Evolutionary conservation across 768 basidiomycete species (phyloP), one percentile per base, ranked within the genome.

Genomic region (Leucocoprinus birnbaumii): DNA sequence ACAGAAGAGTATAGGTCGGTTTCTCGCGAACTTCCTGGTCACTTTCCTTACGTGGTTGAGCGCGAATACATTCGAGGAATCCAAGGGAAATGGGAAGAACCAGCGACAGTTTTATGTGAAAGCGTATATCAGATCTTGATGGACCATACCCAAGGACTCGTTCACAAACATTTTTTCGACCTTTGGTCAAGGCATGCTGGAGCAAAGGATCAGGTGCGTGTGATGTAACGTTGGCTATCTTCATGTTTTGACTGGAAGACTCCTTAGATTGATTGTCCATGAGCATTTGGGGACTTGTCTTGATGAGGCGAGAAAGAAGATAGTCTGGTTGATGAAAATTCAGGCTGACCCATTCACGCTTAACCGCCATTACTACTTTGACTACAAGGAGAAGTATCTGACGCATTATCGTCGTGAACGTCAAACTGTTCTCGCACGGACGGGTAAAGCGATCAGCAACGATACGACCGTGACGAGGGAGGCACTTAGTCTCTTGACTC

Each of bases 1-100:
- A 6, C 42, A 27, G 1, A 82, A 81, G 0, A 73, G 76, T 0
- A 82, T 0, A 91, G 89, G 19, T 80, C 88, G 1, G 77, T 84
- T 3, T 85, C 87, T 0, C 80, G 89, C 1, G 87, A 90, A 60
- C 75, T 90, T 0, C 87, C 87, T 0, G 84, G 80, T 13, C 77
- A 79, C 56, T 86, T 82, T 56, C 87, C 87, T 0, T 89, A 84
- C 56, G 70, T 83, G 0, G 83, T 89, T 0, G 80, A 83, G 46
- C 65, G 73, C 9, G 62, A 65, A 0, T 85, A 79, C 56, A 85
- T 90, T 49, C 51, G 61, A 2, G 54, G 65, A 0, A 64, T 83
- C 31, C 73, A 79, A 3, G 34, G 60, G 13, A 61, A 78, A 46
- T 89, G 87, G 88, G 46, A 53, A 0, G 41, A 38, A 0, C 88